Percentiles rank a stretch among this genome's conserved stretches.
Conservation (phyloP, 2,329 filamentous ascomycete species). For the Verticillium nonalfalfae region DNA sequence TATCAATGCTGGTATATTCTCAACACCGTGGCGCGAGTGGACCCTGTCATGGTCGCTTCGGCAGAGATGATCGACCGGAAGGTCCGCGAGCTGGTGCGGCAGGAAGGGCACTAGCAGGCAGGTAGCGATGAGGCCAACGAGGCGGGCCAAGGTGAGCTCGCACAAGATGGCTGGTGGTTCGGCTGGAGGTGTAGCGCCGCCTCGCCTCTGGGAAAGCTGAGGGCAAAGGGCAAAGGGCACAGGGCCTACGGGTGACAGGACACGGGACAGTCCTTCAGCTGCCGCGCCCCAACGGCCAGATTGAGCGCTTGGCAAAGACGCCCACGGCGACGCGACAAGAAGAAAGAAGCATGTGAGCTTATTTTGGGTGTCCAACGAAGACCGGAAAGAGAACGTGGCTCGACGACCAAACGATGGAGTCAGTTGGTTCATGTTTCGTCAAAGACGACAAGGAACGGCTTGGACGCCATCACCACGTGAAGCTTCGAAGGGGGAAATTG, state of each 20-base stretch:
- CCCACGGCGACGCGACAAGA: background rate
- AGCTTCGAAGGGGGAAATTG: background rate
- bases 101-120: background rate
- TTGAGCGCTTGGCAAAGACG: background rate
- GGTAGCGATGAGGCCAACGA: background rate
- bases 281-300: background rate
- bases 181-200: background rate
- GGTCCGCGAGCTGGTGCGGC: background rate
- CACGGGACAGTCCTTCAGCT: background rate
- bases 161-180: background rate
- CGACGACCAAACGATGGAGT: background rate
- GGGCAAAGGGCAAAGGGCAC: background rate
- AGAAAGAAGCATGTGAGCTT: background rate
- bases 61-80: background rate
- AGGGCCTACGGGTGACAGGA: background rate
- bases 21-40: background rate
- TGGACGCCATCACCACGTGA: constrained; percentile 1
- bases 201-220: too few species aligned
- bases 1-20: background rate
- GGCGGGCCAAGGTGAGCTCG: background rate
- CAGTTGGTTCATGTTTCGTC: background rate
- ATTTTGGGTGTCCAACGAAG: background rate
- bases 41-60: background rate
- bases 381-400: background rate
- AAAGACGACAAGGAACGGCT: background rate